A percentile compares a stretch with the other conserved stretches of the same genome.
phyloP scores from a whole-genome alignment of 805 yeast species.

The Hanseniaspora vineae region DNA sequence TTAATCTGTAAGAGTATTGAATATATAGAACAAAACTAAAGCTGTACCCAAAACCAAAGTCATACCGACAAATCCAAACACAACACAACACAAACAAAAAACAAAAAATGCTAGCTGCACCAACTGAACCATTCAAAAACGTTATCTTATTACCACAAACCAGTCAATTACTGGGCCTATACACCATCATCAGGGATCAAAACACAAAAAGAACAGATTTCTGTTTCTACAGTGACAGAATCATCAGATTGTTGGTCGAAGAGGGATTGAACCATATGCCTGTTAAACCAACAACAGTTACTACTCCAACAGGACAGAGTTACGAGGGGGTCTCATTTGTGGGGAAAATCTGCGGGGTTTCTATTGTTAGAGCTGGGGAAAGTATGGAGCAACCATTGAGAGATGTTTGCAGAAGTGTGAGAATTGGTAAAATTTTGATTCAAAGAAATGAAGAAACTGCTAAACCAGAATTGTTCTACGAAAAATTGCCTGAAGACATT shows the following conservation, averaged over 20 bases:
- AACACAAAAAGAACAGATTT: constrained; percentile 80
- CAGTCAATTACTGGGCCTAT: constrained; percentile 77
- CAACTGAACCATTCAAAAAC: constrained; percentile 27
- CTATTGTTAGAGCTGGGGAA: constrained; percentile 97
- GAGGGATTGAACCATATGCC: constrained; percentile 93
- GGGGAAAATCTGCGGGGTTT: constrained; percentile 96
- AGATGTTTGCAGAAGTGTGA: constrained; percentile 91
- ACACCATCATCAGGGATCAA: constrained; percentile 79
- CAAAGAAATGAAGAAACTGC: constrained; percentile 99
- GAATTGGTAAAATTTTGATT: constrained; percentile 91
- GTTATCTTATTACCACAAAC: constrained; percentile 73
- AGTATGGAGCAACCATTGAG: constrained; percentile 97
- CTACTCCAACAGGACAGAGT: constrained; percentile 62
- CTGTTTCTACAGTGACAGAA: constrained; percentile 89
- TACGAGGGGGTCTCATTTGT: constrained; percentile 69
- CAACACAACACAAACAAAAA: background rate
- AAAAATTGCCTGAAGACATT: constrained; percentile 88
- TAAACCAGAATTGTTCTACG: constrained; percentile 79
- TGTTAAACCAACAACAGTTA: constrained; percentile 52
- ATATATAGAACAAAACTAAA: too few species aligned
- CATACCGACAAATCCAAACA: background rate
- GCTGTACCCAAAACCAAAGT: background rate
- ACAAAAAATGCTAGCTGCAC: constrained; percentile 1
- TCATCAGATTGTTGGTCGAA: constrained; percentile 86
- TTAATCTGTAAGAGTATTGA: too few species aligned